Percentiles rank a stretch among this genome's conserved stretches.
phyloP scores from a whole-genome alignment of 2,329 filamentous ascomycete species.

The Shiraia sp. region DNA sequence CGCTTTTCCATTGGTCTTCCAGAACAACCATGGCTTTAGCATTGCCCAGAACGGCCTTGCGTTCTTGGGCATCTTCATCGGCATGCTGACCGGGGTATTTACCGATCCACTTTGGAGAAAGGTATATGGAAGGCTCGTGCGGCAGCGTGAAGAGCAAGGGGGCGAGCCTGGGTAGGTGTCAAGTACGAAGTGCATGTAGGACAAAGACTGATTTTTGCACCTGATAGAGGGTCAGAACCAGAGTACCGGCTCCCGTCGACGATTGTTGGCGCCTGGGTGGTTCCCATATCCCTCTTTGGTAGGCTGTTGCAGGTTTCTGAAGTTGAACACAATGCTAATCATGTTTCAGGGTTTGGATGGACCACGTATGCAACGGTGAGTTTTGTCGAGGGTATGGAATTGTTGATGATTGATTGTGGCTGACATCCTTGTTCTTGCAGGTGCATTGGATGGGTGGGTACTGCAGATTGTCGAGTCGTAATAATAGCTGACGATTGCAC shows the following conservation, averaged over 20 bases:
- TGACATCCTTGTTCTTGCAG: constrained; percentile 41
- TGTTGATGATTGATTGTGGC: constrained; percentile 38
- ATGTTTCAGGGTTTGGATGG: constrained; percentile 71
- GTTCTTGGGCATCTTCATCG: constrained; percentile 68
- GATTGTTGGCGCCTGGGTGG: constrained; percentile 69
- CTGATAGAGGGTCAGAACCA: constrained; percentile 65
- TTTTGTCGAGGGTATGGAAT: constrained; percentile 63
- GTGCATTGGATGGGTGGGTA: constrained; percentile 55
- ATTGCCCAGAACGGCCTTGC: constrained; percentile 79
- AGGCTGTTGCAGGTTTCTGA: constrained; percentile 34
- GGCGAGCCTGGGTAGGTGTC: constrained; percentile 49
- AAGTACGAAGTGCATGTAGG: no score
- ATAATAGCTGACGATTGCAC: constrained; percentile 39
- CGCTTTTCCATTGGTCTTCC: constrained; percentile 81
- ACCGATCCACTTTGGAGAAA: constrained; percentile 69
- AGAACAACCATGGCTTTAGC: constrained; percentile 72
- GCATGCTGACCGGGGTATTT: constrained; percentile 66
- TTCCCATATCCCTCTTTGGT: constrained; percentile 82
- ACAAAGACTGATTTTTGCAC: no score
- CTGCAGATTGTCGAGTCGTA: constrained; percentile 26
- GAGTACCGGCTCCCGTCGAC: constrained; percentile 81
- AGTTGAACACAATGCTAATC: constrained; percentile 33
- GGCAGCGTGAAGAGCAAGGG: constrained; percentile 55
- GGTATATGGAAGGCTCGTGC: constrained; percentile 62
- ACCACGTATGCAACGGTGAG: constrained; percentile 73